Evolutionary conservation across 169 alveolate species (phyloP).

Genomic region (Plasmodium ovale): DNA sequence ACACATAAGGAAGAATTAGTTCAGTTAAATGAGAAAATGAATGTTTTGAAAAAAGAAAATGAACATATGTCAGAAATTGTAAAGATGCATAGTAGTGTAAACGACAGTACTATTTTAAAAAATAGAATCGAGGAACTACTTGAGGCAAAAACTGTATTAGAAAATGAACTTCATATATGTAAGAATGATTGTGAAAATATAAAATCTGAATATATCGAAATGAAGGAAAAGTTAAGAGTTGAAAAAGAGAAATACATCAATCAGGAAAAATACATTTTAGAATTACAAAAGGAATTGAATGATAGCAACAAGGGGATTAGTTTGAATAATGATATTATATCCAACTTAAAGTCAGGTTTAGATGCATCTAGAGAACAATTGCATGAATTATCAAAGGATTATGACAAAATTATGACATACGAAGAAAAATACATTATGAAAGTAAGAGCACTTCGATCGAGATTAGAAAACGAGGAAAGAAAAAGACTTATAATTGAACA

Average conservation of each 20-base stretch:
- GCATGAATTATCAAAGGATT: conserved; percentile 1
- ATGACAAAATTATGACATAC: conserved; percentile 11
- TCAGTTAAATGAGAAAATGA: conserved; percentile 18
- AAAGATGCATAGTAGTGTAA: neutral
- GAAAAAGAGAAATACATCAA: conserved; percentile 34
- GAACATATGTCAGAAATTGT: conserved; percentile 27
- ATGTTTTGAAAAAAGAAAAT: conserved; percentile 44
- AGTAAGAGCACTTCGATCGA: neutral
- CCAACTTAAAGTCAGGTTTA: neutral
- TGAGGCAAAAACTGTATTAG: conserved; percentile 21
- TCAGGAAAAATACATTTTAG: conserved; percentile 42
- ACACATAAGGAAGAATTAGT: conserved; percentile 25
- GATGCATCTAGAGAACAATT: conserved; percentile 17
- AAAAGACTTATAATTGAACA: conserved; percentile 8
- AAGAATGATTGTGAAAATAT: conserved; percentile 7
- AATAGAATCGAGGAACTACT: conserved; percentile 37
- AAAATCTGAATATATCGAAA: conserved; percentile 16
- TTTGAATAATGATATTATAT: conserved; percentile 10
- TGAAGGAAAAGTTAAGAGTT: conserved; percentile 13
- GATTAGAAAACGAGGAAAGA: neutral
- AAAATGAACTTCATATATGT: conserved; percentile 14
- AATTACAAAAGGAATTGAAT: conserved; percentile 7
- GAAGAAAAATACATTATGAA: conserved; percentile 34
- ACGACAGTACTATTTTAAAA: conserved; percentile 26
- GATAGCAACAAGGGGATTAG: neutral